Conservation (phyloP, 164 flowering plant species). For the Liriodendron chinense region DNA sequence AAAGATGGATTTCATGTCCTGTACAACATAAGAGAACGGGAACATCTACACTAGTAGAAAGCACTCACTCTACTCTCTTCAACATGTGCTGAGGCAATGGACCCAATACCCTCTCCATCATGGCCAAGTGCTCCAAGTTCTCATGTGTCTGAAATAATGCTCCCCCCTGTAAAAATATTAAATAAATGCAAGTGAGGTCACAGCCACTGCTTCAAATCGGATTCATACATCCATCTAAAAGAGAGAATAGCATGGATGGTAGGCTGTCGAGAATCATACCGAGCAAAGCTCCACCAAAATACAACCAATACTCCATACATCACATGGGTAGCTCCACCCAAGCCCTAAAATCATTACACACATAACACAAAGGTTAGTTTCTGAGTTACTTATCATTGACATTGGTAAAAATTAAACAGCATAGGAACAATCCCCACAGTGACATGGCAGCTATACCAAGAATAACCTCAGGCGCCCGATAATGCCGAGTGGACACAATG, state of each 20-base stretch:
- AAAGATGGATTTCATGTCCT: background rate
- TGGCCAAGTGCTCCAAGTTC: constrained; percentile 72
- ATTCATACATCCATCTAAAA: background rate
- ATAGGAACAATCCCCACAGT: background rate
- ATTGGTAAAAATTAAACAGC: background rate
- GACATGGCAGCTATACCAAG: constrained; percentile 42
- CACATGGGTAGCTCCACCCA: constrained; percentile 87
- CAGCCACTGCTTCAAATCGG: background rate
- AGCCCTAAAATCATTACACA: constrained; percentile 34
- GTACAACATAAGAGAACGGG: background rate
- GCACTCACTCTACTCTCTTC: constrained; percentile 55
- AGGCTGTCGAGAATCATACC: constrained; percentile 27
- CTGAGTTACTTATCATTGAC: background rate
- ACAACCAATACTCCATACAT: constrained; percentile 83
- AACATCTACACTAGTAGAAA: background rate
- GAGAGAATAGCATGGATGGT: too few species aligned
- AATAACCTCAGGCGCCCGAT: constrained; percentile 88
- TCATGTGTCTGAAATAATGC: constrained; percentile 81
- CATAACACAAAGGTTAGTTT: background rate
- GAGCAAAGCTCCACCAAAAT: constrained; percentile 80
- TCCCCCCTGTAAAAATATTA: constrained; percentile 44
- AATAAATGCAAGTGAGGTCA: background rate
- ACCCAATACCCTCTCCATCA: constrained; percentile 84
- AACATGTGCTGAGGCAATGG: constrained; percentile 66
- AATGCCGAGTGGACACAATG: constrained; percentile 78